A percentile compares a stretch with the other conserved stretches of the same genome.
Evolutionary conservation across 148 eudicot species (phyloP).

Genomic region (Cornus controversa): DNA sequence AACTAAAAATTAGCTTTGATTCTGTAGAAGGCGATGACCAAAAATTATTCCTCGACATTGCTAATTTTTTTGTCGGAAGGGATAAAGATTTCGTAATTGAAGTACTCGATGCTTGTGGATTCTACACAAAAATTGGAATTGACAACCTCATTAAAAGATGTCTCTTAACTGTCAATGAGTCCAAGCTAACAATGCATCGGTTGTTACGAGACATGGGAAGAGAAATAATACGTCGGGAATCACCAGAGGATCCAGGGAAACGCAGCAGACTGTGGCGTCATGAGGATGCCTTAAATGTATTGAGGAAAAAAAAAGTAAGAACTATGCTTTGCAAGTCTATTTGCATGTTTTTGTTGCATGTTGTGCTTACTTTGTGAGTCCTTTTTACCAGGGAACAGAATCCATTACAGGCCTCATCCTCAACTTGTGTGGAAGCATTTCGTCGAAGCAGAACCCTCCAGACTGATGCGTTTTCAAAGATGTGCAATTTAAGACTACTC

Average conservation of each 20-base stretch:
- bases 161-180: not conserved
- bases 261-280: not conserved
- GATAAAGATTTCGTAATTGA: not conserved
- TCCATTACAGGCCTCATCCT: not conserved
- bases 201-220: slow-evolving; percentile 2
- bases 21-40: slow-evolving; percentile 16
- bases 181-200: slow-evolving; percentile 1
- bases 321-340: not conserved
- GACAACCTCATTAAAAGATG: not conserved
- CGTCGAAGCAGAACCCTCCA: not conserved
- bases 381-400: not conserved
- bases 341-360: not conserved
- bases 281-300: not conserved
- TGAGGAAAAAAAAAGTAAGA: not conserved
- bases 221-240: not conserved
- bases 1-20: slow-evolving; percentile 10
- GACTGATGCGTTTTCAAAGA: not conserved
- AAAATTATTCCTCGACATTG: slow-evolving; percentile 21
- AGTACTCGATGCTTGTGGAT: slow-evolving; percentile 12
- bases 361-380: not conserved
- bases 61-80: slow-evolving; percentile 20
- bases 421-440: not conserved
- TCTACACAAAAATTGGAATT: slow-evolving; percentile 5
- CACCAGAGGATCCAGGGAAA: not conserved
- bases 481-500: not conserved